These are phyloP conservation scores for Corchorus capsularis DNA, from an alignment of 345 rosid species.

Conservation along the genomic window DNA sequence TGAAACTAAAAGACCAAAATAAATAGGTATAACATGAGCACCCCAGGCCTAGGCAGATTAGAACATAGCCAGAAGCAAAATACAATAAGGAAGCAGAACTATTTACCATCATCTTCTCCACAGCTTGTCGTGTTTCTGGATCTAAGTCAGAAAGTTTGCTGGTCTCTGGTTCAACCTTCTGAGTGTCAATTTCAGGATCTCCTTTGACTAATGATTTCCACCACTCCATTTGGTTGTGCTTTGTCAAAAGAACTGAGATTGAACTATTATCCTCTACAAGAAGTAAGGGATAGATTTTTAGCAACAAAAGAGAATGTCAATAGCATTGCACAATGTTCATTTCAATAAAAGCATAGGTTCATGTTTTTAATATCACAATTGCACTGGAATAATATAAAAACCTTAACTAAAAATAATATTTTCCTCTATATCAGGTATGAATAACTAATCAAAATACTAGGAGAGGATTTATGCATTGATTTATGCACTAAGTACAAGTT, in stretches of 20 bases:
- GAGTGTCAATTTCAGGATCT: conserved; percentile 87
- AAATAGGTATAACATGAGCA: too few relatives aligned
- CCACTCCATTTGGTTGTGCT: conserved; percentile 93
- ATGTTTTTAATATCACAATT: not conserved
- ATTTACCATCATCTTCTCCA: conserved; percentile 93
- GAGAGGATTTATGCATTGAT: not conserved
- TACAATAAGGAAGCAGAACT: not conserved
- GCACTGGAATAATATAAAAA: not conserved
- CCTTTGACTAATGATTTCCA: conserved; percentile 88
- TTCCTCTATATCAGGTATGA: not conserved
- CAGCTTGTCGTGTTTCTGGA: conserved; percentile 69
- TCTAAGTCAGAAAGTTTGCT: conserved; percentile 86
- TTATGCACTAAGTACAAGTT: not conserved
- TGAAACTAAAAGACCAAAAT: too few relatives aligned
- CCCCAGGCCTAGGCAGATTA: not conserved
- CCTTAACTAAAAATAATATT: not conserved
- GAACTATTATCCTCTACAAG: conserved; percentile 66
- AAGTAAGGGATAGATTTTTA: not conserved
- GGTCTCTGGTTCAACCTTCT: conserved; percentile 90
- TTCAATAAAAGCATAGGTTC: not conserved
- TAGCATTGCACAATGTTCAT: not conserved
- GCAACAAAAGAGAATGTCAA: not conserved
- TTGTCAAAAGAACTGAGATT: conserved; percentile 74
- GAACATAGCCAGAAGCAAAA: not conserved
- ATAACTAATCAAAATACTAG: not conserved